Conservation (phyloP, 768 basidiomycete genomes). For the Peribolospora kevripleyi region DNA sequence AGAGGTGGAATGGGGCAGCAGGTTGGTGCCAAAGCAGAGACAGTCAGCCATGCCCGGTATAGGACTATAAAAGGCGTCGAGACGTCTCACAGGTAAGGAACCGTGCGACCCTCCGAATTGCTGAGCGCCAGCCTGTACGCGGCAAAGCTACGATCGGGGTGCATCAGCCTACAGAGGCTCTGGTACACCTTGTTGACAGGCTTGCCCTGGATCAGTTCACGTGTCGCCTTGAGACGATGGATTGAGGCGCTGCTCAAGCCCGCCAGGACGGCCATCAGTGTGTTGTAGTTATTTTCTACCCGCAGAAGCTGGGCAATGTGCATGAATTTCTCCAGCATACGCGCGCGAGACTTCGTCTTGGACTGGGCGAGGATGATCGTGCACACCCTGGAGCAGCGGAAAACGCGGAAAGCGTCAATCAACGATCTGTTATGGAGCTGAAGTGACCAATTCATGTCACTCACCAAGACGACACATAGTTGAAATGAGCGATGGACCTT, state of each 20-base stretch:
- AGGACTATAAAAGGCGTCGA: background rate
- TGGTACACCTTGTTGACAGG: conserved; percentile 45
- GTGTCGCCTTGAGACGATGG: conserved; percentile 43
- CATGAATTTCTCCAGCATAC: conserved; percentile 69
- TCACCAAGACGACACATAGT: conserved; percentile 9
- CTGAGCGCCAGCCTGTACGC: conserved; percentile 74
- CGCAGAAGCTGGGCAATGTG: conserved; percentile 60
- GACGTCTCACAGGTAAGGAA: conserved; percentile 37
- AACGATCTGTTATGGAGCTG: background rate
- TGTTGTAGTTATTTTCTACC: conserved; percentile 71
- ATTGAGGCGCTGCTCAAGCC: conserved; percentile 69
- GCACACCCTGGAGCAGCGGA: conserved; percentile 33
- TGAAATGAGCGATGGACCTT: conserved; percentile 12
- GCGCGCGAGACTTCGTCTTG: conserved; percentile 44
- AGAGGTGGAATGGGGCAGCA: background rate
- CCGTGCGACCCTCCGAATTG: conserved; percentile 61
- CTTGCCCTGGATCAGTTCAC: conserved; percentile 44
- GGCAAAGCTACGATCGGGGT: conserved; percentile 54
- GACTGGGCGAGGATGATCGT: conserved; percentile 76
- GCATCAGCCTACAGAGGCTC: conserved; percentile 64
- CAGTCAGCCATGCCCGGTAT: background rate
- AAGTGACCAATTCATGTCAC: background rate
- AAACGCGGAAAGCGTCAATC: background rate
- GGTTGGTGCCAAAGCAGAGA: background rate
- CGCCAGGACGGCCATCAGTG: conserved; percentile 73